Conservation (phyloP, 2,329 filamentous ascomycete species). For the Clarireedia hainanense region DNA sequence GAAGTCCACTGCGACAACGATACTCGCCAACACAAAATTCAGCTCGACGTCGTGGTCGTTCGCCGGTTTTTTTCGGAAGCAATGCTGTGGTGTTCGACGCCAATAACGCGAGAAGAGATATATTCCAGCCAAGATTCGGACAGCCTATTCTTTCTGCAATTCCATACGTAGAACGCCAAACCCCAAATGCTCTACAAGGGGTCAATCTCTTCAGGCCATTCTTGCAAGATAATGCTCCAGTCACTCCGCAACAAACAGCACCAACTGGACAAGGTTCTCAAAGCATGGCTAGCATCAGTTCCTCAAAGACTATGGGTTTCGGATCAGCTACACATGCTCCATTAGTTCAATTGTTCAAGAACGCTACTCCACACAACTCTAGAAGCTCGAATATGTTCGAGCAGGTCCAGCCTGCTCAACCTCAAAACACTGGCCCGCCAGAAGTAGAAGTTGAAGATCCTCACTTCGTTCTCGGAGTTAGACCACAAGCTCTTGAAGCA, state of each 20-base stretch:
- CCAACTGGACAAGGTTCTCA: neutral
- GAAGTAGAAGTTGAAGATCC: constrained; percentile 15
- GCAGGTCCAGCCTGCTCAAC: neutral
- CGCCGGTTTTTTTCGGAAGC: neutral
- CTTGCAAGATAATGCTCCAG: neutral
- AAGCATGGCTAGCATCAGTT: neutral
- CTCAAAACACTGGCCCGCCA: neutral
- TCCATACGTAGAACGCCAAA: neutral
- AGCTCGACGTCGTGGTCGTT: neutral
- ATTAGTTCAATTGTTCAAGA: neutral
- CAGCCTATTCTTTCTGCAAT: neutral
- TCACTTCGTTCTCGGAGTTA: constrained; percentile 19
- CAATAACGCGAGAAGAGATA: neutral
- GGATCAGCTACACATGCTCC: neutral
- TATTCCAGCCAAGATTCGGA: neutral
- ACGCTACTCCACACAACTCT: neutral
- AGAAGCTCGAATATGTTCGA: neutral
- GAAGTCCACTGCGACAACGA: neutral
- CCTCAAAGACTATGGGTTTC: neutral
- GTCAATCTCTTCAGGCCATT: neutral
- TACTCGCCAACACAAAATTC: neutral
- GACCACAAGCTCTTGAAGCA: constrained; percentile 11
- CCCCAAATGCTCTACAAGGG: neutral
- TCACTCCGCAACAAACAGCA: neutral
- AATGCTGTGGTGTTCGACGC: neutral